These are phyloP conservation scores for Aspergillus indologenus DNA, from an alignment of 495 filamentous ascomycete genomes.

Conservation along the genomic window DNA sequence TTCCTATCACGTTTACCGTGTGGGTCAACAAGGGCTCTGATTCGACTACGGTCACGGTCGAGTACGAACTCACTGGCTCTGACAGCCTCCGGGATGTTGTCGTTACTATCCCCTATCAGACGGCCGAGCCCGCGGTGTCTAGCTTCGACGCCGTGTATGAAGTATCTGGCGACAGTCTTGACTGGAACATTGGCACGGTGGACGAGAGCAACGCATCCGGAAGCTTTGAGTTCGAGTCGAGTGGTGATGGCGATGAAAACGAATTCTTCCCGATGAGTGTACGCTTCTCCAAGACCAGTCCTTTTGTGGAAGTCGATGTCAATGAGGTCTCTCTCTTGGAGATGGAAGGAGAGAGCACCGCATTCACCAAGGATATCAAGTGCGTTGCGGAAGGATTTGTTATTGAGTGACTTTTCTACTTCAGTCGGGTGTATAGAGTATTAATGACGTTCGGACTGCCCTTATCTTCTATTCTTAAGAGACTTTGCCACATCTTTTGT, in stretches of 20 bases:
- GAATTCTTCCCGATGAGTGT: slow-evolving; percentile 98
- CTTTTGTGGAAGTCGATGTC: slow-evolving; percentile 89
- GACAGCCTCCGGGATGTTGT: slow-evolving; percentile 76
- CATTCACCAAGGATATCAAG: slow-evolving; percentile 86
- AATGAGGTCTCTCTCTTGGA: slow-evolving; percentile 69
- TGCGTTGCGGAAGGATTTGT: slow-evolving; percentile 77
- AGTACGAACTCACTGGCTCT: slow-evolving; percentile 84
- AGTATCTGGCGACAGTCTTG: slow-evolving; percentile 85
- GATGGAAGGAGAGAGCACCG: slow-evolving; percentile 70
- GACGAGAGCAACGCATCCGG: slow-evolving; percentile 77
- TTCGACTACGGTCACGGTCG: slow-evolving; percentile 80
- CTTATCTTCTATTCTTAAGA: slow-evolving; percentile 2
- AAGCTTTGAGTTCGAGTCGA: slow-evolving; percentile 90
- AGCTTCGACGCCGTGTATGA: slow-evolving; percentile 94
- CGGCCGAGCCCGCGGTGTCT: slow-evolving; percentile 79
- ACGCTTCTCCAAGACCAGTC: slow-evolving; percentile 78
- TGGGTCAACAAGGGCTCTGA: slow-evolving; percentile 88
- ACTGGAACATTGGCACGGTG: slow-evolving; percentile 86
- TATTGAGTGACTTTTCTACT: slow-evolving; percentile 59
- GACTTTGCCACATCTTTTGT: slow-evolving; percentile 15
- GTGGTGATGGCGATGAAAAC: slow-evolving; percentile 71
- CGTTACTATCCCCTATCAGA: slow-evolving; percentile 79
- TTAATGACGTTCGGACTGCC: slow-evolving; percentile 45
- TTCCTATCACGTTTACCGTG: slow-evolving; percentile 88
- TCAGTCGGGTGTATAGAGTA: slow-evolving; percentile 38